These are phyloP conservation scores for Dactylis glomerata DNA, from an alignment of 176 grass and related monocot genomes.

Conservation along the genomic window DNA sequence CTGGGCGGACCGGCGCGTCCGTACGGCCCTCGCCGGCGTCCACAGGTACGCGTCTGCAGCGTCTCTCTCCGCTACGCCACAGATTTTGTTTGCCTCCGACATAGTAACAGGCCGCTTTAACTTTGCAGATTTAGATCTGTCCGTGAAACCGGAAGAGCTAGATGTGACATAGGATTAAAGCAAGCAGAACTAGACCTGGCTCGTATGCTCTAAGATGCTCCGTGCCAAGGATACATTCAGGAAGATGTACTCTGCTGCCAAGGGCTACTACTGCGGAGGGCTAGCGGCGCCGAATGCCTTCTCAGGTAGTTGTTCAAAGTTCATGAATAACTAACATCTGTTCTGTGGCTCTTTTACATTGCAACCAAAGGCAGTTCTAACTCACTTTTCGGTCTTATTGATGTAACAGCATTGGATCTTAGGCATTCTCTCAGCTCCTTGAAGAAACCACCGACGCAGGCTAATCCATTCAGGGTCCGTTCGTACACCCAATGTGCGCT, in stretches of 20 bases:
- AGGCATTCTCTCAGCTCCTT: background rate
- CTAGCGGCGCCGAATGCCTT: background rate
- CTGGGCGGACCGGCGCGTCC: background rate
- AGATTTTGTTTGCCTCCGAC: background rate
- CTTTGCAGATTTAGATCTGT: background rate
- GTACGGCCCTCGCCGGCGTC: background rate
- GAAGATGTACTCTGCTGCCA: conserved; percentile 46
- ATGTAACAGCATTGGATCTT: conserved; percentile 12
- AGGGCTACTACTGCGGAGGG: conserved; percentile 21
- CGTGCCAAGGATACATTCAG: conserved; percentile 30
- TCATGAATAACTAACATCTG: background rate
- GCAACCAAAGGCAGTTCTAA: background rate
- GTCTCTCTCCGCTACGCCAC: background rate
- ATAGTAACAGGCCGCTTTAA: background rate
- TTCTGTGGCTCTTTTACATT: background rate
- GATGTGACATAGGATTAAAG: background rate
- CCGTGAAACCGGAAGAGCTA: background rate
- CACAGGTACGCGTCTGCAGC: background rate
- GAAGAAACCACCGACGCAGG: background rate
- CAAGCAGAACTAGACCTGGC: background rate
- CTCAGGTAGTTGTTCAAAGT: conserved; percentile 16
- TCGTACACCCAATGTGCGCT: conserved; percentile 20
- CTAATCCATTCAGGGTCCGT: background rate
- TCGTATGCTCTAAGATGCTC: conserved; percentile 35
- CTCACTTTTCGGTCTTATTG: background rate